Evolutionary conservation across 1,284 basidiomycete species (phyloP), one percentile per base, ranked within the genome.

Genomic region (Anthracocystis panici-leucophaei): DNA sequence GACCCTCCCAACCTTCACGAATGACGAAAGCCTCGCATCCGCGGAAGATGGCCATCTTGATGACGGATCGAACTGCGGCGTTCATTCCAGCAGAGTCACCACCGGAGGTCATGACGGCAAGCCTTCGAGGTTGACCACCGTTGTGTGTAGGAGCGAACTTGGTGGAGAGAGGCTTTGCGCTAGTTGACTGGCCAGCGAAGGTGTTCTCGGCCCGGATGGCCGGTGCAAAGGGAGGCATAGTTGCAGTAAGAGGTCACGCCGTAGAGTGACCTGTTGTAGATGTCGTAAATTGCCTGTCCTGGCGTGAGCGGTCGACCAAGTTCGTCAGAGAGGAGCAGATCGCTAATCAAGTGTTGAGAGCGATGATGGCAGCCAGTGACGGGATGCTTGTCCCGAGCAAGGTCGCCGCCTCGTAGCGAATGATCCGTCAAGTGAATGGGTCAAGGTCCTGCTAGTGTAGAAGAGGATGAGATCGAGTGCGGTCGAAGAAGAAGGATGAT

Each of bases 1-100:
- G 91, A 48, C 96, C 96, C 86, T 98, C 95, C 88, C 97, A 99
- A 45, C 96, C 96, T 87, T 99, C 97, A 45, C 96, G 92, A 42
- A 84, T 78, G 61, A 84, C 80, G 52, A 75, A 82, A 10, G 82
- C 79, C 33, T 82, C 69, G 64, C 75, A 82, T 46, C 94, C 94
- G 86, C 94, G 94, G 83, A 40, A 75, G 60, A 83, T 75, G 55
- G 83, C 83, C 82, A 85, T 83, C 67, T 84, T 85, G 65, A 84
- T 74, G 52, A 84, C 82, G 53, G 81, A 75, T 31, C 81, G 72
- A 3, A 84, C 81, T 49, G 76, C 76, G 42, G 82, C 81, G 58
- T 82, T 83, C 86, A 86, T 87, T 18, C 87, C 96, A 50, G 97
- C 95, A 85, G 93, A 94, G 88, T 99, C 96, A 81, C 97, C 96